Evolutionary conservation across 176 grass and related monocot genomes (phyloP).

Genomic region (Elaeis guineensis): DNA sequence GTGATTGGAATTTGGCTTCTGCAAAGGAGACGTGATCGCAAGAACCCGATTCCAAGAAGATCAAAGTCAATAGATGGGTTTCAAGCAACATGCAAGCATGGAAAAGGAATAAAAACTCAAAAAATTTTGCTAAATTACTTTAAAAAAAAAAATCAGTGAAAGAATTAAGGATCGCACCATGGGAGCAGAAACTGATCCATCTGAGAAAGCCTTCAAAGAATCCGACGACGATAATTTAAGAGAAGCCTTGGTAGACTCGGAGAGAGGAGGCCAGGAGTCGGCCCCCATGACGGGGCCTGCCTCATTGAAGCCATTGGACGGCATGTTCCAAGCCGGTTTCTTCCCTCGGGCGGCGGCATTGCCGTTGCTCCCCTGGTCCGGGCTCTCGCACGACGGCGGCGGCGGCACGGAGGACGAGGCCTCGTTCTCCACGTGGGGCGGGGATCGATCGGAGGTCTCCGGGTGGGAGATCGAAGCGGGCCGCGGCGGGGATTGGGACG

Average conservation of each 20-base stretch:
- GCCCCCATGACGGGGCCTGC: constrained; percentile 11
- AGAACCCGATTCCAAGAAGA: constrained; percentile 30
- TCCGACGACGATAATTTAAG: constrained; percentile 40
- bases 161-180: constrained; percentile 25
- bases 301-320: neutral
- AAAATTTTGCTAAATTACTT: no score
- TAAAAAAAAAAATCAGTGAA: no score
- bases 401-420: neutral
- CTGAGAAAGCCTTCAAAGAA: constrained; percentile 43
- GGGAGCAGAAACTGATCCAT: constrained; percentile 27
- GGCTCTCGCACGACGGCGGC: constrained; percentile 4
- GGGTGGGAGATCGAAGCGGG: no score
- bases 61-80: no score
- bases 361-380: constrained; percentile 22
- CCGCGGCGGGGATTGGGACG: no score
- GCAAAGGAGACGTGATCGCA: constrained; percentile 10
- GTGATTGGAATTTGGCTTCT: constrained; percentile 22
- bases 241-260: constrained; percentile 14
- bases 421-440: no score
- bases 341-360: constrained; percentile 36
- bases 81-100: no score
- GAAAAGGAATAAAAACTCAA: no score
- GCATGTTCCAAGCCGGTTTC: constrained; percentile 54
- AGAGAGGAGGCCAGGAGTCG: constrained; percentile 53
- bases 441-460: no score